These are phyloP conservation scores for Huntiella abstrusa DNA, from an alignment of 2,329 filamentous ascomycete genomes.

Conservation along the genomic window DNA sequence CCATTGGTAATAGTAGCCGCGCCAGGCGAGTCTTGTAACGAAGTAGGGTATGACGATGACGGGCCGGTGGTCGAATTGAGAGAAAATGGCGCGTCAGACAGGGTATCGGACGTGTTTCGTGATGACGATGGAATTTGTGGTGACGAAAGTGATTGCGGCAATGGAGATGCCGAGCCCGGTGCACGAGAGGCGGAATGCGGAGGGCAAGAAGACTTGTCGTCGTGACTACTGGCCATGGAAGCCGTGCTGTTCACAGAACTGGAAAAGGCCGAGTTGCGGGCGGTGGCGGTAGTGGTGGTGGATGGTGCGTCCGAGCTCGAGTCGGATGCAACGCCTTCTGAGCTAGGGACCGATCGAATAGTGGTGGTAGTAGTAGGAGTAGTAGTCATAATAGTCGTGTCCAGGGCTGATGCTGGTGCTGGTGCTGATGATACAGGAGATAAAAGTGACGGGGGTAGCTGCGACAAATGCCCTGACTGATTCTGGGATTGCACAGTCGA, in stretches of 20 bases:
- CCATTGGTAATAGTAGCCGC: constrained; percentile 2
- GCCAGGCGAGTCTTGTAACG: constrained; percentile 1
- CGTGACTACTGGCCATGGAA: constrained; percentile 22
- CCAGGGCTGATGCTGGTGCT: constrained; percentile 15
- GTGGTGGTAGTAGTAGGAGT: constrained; percentile 19
- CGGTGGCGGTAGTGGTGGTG: constrained; percentile 13
- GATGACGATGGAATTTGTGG: neutral
- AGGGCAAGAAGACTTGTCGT: constrained; percentile 12
- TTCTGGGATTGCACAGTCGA: neutral
- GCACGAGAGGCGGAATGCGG: neutral
- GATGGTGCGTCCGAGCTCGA: constrained; percentile 23
- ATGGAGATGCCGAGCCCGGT: neutral
- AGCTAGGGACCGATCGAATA: constrained; percentile 38
- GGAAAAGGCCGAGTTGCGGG: constrained; percentile 32
- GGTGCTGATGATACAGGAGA: constrained; percentile 8
- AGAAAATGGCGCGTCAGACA: too few species aligned
- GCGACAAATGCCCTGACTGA: constrained; percentile 8
- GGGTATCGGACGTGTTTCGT: too few species aligned
- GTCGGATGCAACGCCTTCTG: constrained; percentile 28
- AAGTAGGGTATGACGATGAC: neutral
- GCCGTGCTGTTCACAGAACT: constrained; percentile 36
- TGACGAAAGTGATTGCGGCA: neutral
- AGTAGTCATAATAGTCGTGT: constrained; percentile 11
- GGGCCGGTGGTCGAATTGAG: too few species aligned
- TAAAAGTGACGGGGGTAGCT: constrained; percentile 14